Evolutionary conservation across 1,284 basidiomycete species (phyloP), one percentile per base, ranked within the genome.

Genomic region (Hymenochaete sp.): DNA sequence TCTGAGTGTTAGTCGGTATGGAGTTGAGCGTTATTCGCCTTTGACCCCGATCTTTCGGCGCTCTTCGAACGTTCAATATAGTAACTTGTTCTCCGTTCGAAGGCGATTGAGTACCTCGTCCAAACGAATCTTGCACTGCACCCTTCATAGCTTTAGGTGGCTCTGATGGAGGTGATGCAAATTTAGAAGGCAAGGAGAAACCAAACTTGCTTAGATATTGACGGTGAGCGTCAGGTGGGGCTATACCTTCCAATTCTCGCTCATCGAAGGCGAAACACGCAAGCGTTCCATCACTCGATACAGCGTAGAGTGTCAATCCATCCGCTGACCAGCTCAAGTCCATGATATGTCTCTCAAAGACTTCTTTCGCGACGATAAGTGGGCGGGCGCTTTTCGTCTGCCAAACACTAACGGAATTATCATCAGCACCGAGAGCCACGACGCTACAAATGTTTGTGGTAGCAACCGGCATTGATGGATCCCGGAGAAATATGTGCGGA

Each of bases 231-330:
- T 75, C 74, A 50, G 77, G 72, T 2, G 85, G 79, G 0, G 86
- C 82, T 16, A 93, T 79, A 14, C 90, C 84, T 49, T 90, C 87
- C 9, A 97, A 71, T 62, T 96, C 91, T 19, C 75, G 71, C 0
- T 73, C 58, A 31, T 85, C 81, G 58, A 98, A 96, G 50, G 75
- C 70, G 62, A 97, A 87, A 2, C 84, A 90, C 2, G 82, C 90
- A 43, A 98, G 80, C 0, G 91, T 92, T 1, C 96, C 95, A 57
- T 98, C 96, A 0, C 92, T 93, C 0, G 93, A 97, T 49, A 90
- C 93, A 0, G 92, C 92, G 57, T 96, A 98, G 0, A 98, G 73
- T 2, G 85, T 86, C 35, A 89, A 72, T 5, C 96, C 95, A 58
- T 98, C 93, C 59, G 11, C 79, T 52, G 58, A 91, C 95, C 96